These are phyloP conservation scores for Noccaea bulbosa DNA, from an alignment of 345 rosid species.

Conservation along the genomic window DNA sequence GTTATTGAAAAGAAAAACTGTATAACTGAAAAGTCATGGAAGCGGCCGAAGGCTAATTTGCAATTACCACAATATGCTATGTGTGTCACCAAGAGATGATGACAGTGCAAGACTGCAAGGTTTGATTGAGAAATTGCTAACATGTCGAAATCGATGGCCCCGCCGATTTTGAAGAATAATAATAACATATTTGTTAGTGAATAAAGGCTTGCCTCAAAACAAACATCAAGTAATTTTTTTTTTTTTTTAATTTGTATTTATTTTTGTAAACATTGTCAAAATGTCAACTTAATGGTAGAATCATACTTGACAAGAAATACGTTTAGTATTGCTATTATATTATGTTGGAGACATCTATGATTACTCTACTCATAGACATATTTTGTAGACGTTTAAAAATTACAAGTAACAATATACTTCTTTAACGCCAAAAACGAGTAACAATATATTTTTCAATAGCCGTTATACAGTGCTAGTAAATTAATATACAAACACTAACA, in stretches of 20 bases:
- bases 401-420: no score
- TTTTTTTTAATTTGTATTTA: background rate
- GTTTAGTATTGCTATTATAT: no score
- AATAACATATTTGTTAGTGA: background rate
- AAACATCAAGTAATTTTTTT: slow-evolving; percentile 4
- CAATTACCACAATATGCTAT: background rate
- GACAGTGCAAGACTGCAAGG: background rate
- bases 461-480: no score
- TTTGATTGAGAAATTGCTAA: background rate
- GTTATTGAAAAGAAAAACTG: background rate
- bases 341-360: no score
- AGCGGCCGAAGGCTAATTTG: background rate
- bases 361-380: no score
- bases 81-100: background rate
- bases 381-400: no score
- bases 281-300: background rate
- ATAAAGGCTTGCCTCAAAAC: background rate
- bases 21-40: slow-evolving; percentile 2
- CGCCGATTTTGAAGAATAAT: background rate
- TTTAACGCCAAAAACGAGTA: no score
- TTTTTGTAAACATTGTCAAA: background rate
- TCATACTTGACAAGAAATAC: background rate
- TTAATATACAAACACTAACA: no score
- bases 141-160: background rate
- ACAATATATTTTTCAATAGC: no score